Evolutionary conservation across 1,284 basidiomycete species (phyloP).

Genomic region (Ganoderma lucidum): DNA sequence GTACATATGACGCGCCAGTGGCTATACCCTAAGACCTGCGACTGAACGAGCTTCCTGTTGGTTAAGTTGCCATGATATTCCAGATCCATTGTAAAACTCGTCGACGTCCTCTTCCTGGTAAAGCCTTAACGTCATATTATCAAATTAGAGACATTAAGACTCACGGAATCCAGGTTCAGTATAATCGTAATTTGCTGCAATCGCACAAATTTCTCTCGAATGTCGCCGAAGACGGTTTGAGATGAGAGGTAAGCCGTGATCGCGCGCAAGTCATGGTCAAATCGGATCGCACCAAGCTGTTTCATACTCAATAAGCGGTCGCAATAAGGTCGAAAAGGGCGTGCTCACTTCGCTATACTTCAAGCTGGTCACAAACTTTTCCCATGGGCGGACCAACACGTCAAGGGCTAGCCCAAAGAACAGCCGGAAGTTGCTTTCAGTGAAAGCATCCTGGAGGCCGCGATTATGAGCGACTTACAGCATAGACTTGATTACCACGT

Average conservation of each 20-base stretch:
- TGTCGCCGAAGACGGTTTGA: conserved; percentile 88
- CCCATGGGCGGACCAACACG: conserved; percentile 91
- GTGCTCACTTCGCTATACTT: conserved; percentile 85
- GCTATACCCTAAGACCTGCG: conserved; percentile 65
- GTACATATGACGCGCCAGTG: conserved; percentile 16
- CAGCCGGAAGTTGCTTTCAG: conserved; percentile 86
- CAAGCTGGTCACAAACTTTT: conserved; percentile 83
- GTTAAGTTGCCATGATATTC: conserved; percentile 89
- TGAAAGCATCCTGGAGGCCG: conserved; percentile 76
- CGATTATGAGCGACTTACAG: not conserved
- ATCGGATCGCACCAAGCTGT: conserved; percentile 95
- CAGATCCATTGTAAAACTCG: conserved; percentile 91
- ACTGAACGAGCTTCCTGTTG: conserved; percentile 81
- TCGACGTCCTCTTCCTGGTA: conserved; percentile 88
- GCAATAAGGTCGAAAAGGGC: conserved; percentile 14
- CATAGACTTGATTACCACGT: not conserved
- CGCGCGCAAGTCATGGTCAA: conserved; percentile 92
- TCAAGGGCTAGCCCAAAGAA: conserved; percentile 90
- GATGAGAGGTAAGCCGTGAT: conserved; percentile 85
- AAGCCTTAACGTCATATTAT: not conserved
- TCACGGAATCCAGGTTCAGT: conserved; percentile 87
- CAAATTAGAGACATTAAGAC: conserved; percentile 36
- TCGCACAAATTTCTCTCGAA: conserved; percentile 90
- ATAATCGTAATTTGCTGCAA: conserved; percentile 94
- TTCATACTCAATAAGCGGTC: not conserved